Evolutionary conservation across 768 basidiomycete genomes (phyloP).

Genomic region (Kwoniella europaea): DNA sequence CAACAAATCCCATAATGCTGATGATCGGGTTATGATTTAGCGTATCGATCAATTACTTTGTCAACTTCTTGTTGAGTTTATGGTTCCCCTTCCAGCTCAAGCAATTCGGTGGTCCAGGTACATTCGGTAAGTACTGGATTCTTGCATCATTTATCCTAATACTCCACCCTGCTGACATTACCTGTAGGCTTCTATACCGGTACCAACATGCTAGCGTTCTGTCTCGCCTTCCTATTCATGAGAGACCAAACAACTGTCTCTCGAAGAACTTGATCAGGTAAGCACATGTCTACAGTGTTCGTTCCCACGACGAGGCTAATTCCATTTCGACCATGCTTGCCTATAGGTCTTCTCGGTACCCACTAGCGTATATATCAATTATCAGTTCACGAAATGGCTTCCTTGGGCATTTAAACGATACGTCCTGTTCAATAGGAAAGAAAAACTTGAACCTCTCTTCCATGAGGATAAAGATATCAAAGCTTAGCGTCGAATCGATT

Average conservation of each 20-base stretch:
- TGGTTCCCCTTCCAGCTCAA: constrained; percentile 64
- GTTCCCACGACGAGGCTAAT: background rate
- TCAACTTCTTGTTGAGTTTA: constrained; percentile 47
- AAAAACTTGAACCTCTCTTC: constrained; percentile 16
- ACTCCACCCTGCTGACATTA: background rate
- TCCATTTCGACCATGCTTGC: background rate
- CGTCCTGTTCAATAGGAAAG: constrained; percentile 35
- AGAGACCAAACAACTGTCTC: constrained; percentile 27
- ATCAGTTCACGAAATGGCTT: constrained; percentile 42
- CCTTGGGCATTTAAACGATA: constrained; percentile 54
- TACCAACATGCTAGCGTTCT: constrained; percentile 49
- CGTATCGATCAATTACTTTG: constrained; percentile 38
- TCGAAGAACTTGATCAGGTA: constrained; percentile 43
- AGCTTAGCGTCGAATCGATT: background rate
- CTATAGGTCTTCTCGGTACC: constrained; percentile 50
- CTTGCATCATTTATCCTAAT: constrained; percentile 41
- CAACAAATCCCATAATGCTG: constrained; percentile 31
- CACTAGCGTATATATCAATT: constrained; percentile 37
- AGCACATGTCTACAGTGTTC: background rate
- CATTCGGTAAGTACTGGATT: constrained; percentile 71
- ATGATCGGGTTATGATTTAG: background rate
- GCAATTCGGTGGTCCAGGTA: constrained; percentile 72
- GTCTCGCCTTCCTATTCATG: constrained; percentile 36
- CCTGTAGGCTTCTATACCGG: constrained; percentile 50
- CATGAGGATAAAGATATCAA: constrained; percentile 19